Evolutionary conservation across 169 alveolate genomes (phyloP).

Genomic region (Cryptosporidium baileyi): DNA sequence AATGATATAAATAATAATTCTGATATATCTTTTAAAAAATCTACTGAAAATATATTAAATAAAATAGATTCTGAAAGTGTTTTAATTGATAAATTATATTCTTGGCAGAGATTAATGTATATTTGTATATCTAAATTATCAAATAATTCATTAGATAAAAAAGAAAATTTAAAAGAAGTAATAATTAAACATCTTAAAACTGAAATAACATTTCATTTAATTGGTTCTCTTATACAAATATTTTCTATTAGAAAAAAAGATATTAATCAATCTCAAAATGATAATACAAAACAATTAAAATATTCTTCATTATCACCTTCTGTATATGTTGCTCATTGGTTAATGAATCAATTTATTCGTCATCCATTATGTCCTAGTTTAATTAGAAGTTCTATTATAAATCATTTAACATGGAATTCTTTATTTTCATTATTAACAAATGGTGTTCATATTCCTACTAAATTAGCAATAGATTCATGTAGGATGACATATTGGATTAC

Average conservation of each 20-base stretch:
- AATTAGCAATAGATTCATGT: constrained; percentile 83
- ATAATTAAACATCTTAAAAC: constrained; percentile 73
- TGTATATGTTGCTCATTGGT: constrained; percentile 86
- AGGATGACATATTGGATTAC: constrained; percentile 80
- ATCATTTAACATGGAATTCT: constrained; percentile 77
- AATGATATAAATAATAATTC: constrained; percentile 20
- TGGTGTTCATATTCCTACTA: constrained; percentile 84
- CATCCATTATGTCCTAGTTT: constrained; percentile 88
- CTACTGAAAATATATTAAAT: constrained; percentile 13
- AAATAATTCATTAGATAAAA: background rate
- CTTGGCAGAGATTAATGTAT: constrained; percentile 84
- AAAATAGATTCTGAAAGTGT: constrained; percentile 74
- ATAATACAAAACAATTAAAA: constrained; percentile 58
- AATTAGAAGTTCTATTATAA: constrained; percentile 77
- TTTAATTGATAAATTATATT: constrained; percentile 73
- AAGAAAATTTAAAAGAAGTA: background rate
- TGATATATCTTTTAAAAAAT: constrained; percentile 1
- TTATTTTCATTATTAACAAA: constrained; percentile 82
- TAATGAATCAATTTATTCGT: constrained; percentile 83
- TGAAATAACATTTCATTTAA: constrained; percentile 78
- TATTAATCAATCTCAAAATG: background rate
- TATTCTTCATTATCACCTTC: constrained; percentile 80
- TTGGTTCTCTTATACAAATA: constrained; percentile 82
- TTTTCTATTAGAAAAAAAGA: constrained; percentile 58
- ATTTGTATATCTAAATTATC: constrained; percentile 70